Percentiles rank a stretch among this genome's conserved stretches.
Evolutionary conservation across 2,329 filamentous ascomycete genomes (phyloP).

Genomic region (Neonectria neomacrospora): DNA sequence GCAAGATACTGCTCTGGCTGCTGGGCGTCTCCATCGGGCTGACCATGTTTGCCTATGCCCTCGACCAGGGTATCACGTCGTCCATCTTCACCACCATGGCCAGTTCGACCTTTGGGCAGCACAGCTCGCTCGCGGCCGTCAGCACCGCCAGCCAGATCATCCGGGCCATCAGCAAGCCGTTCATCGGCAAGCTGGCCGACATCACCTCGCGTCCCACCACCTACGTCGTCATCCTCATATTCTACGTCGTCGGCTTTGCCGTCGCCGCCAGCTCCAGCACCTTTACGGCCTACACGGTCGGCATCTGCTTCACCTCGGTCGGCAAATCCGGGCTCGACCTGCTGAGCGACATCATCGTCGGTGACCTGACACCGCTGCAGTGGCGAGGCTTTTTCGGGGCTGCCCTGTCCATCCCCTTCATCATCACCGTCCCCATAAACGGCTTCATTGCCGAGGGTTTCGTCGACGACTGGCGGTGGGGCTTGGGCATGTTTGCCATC

Average conservation of each 20-base stretch:
- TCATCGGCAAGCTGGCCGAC: conserved; percentile 52
- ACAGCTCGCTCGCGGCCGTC: conserved; percentile 49
- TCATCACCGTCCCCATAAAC: conserved; percentile 54
- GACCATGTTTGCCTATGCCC: conserved; percentile 53
- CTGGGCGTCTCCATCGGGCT: conserved; percentile 50
- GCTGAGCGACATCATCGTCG: conserved; percentile 52
- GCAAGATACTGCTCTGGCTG: conserved; percentile 50
- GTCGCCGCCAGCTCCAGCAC: conserved; percentile 48
- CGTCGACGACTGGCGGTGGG: conserved; percentile 67
- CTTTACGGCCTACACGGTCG: conserved; percentile 50
- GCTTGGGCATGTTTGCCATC: conserved; percentile 71
- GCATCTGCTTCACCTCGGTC: conserved; percentile 51
- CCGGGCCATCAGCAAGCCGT: conserved; percentile 53
- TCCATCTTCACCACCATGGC: conserved; percentile 50
- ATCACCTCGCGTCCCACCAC: conserved; percentile 53
- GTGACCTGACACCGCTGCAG: conserved; percentile 50
- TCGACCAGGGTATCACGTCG: conserved; percentile 52
- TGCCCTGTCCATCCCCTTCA: conserved; percentile 42
- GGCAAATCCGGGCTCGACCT: conserved; percentile 53
- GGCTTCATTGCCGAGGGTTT: conserved; percentile 56
- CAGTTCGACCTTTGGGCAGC: conserved; percentile 48
- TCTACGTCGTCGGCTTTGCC: conserved; percentile 50
- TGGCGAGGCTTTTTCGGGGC: conserved; percentile 52
- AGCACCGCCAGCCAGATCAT: conserved; percentile 50
- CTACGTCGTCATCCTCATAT: conserved; percentile 53